These are phyloP conservation scores for Verticillium longisporum DNA, from an alignment of 2,329 filamentous ascomycete genomes.

Conservation along the genomic window DNA sequence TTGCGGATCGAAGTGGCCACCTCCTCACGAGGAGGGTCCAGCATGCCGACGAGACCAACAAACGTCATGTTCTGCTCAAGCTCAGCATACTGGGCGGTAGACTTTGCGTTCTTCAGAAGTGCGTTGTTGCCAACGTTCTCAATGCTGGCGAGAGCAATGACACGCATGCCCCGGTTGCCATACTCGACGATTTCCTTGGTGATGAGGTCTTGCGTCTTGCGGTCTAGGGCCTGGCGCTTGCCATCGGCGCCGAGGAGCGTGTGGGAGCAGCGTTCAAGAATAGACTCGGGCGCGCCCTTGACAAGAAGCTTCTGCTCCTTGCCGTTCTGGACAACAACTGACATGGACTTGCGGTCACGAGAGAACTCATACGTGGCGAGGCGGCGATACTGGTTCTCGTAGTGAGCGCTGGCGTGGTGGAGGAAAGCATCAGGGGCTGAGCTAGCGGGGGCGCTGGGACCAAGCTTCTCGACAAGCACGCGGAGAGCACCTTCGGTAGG, in stretches of 20 bases:
- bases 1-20: slow-evolving; percentile 79
- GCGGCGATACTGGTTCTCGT: slow-evolving; percentile 67
- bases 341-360: slow-evolving; percentile 98
- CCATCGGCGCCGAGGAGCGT: slow-evolving; percentile 72
- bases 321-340: slow-evolving; percentile 73
- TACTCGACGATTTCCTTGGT: slow-evolving; percentile 79
- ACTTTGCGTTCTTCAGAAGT: slow-evolving; percentile 68
- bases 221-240: slow-evolving; percentile 65
- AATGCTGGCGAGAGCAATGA: slow-evolving; percentile 85
- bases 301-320: slow-evolving; percentile 76
- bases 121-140: slow-evolving; percentile 67
- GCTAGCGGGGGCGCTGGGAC: slow-evolving; percentile 60
- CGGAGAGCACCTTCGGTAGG: slow-evolving; percentile 91
- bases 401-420: slow-evolving; percentile 77
- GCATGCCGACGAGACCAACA: slow-evolving; percentile 89
- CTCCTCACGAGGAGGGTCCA: slow-evolving; percentile 91
- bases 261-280: slow-evolving; percentile 87
- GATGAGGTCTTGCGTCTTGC: slow-evolving; percentile 63
- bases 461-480: slow-evolving; percentile 89
- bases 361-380: slow-evolving; percentile 95
- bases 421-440: slow-evolving; percentile 56
- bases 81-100: slow-evolving; percentile 74
- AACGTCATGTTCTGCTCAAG: slow-evolving; percentile 94
- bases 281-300: slow-evolving; percentile 92
- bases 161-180: slow-evolving; percentile 84